These are phyloP conservation scores for Scutellaria barbata DNA, from an alignment of 257 asterid genomes.

Conservation along the genomic window DNA sequence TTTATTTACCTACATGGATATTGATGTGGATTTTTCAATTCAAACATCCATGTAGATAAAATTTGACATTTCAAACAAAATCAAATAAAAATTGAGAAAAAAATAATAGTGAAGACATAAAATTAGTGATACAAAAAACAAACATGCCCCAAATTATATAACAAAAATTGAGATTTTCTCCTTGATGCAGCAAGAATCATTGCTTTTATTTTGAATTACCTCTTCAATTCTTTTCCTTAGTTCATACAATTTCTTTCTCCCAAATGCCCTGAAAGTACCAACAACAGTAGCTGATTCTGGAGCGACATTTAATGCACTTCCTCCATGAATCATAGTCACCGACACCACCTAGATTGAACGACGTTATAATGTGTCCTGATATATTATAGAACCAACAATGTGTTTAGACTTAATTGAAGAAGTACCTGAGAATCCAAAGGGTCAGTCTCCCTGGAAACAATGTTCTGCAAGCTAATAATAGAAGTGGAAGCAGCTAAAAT, in stretches of 20 bases:
- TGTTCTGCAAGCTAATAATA: slow-evolving; percentile 57
- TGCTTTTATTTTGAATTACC: slow-evolving; percentile 33
- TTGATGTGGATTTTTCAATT: no score
- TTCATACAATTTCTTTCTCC: slow-evolving; percentile 41
- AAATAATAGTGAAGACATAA: no score
- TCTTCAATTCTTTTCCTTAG: slow-evolving; percentile 54
- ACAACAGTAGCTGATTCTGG: slow-evolving; percentile 51
- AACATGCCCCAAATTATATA: no score
- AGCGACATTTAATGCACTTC: slow-evolving; percentile 32
- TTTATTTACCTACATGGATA: no score
- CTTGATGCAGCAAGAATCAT: no score
- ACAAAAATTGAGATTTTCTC: no score
- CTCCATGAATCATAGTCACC: slow-evolving; percentile 45
- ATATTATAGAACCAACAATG: no score
- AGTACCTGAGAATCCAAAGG: slow-evolving; percentile 62
- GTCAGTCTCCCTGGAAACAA: slow-evolving; percentile 59
- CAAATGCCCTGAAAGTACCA: slow-evolving; percentile 61
- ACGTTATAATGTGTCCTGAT: no score
- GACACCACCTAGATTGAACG: slow-evolving; percentile 50
- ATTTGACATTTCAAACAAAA: no score
- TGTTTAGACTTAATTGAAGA: not conserved
- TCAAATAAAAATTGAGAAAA: no score
- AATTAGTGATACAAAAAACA: no score
- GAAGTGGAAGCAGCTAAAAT: slow-evolving; percentile 57
- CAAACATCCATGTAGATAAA: no score